phyloP scores from a whole-genome alignment of 2,329 filamentous ascomycete genomes.

The Ampelomyces quisqualis region DNA sequence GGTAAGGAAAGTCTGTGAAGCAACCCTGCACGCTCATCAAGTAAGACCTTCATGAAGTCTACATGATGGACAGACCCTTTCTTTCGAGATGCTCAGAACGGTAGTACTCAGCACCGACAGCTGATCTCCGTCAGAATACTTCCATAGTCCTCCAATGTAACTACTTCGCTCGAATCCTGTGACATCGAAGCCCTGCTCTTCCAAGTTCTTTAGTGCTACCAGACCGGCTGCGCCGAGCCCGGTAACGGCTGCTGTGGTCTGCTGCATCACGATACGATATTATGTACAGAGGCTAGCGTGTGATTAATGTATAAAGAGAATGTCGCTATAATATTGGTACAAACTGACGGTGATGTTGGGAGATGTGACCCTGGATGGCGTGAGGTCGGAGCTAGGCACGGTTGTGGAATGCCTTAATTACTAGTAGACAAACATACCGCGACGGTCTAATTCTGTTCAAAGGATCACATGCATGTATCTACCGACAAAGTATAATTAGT shows the following conservation, averaged over 20 bases:
- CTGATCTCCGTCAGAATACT: conserved; percentile 21
- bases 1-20: conserved; percentile 25
- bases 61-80: conserved; percentile 10
- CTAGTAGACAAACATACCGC: too few species aligned
- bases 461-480: too few species aligned
- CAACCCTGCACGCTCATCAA: conserved; percentile 12
- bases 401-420: too few species aligned
- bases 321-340: too few species aligned
- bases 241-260: conserved; percentile 11
- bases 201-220: conserved; percentile 21
- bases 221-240: conserved; percentile 19
- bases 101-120: conserved; percentile 24
- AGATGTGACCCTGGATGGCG: too few species aligned
- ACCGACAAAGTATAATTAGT: too few species aligned
- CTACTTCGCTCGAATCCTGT: conserved; percentile 23
- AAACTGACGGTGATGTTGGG: too few species aligned
- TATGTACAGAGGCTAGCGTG: too few species aligned
- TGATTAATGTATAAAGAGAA: too few species aligned
- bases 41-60: background rate
- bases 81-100: conserved; percentile 24
- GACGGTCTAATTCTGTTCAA: too few species aligned
- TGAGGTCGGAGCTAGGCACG: too few species aligned
- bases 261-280: too few species aligned
- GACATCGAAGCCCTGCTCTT: conserved; percentile 22
- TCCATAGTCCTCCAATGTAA: conserved; percentile 27